These are phyloP conservation scores for Conticribra guillardii DNA, from an alignment of 108 stramenopile genomes.

Conservation along the genomic window DNA sequence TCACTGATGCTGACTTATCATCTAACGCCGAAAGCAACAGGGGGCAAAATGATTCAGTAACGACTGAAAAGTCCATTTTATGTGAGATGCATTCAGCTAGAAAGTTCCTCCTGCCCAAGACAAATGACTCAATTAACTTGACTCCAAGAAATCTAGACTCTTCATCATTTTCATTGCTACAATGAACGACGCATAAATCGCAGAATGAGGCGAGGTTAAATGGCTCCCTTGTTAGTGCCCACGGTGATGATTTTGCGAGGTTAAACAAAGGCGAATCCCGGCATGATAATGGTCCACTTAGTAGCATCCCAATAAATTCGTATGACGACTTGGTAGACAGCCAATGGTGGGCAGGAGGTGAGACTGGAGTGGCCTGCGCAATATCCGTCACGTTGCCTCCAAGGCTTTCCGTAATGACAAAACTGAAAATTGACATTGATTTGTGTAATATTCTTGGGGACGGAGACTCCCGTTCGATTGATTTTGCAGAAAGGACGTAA, in stretches of 20 bases:
- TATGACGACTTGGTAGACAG: constrained; percentile 35
- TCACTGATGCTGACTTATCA: constrained; percentile 28
- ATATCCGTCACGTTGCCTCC: constrained; percentile 1
- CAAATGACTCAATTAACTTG: constrained; percentile 42
- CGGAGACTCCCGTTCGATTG: background rate
- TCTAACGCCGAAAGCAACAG: constrained; percentile 27
- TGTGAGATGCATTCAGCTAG: constrained; percentile 13
- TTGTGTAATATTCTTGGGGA: background rate
- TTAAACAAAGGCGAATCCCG: no score
- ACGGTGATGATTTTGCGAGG: constrained; percentile 34
- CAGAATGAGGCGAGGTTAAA: constrained; percentile 53
- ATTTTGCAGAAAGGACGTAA: constrained; percentile 25
- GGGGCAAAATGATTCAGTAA: constrained; percentile 36
- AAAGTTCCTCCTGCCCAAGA: constrained; percentile 30
- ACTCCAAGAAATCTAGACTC: constrained; percentile 23
- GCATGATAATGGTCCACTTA: no score
- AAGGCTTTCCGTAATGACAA: constrained; percentile 26
- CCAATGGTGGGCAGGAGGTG: constrained; percentile 36
- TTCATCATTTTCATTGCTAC: constrained; percentile 11
- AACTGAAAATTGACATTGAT: constrained; percentile 19
- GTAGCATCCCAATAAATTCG: constrained; percentile 42
- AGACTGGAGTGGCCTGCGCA: background rate
- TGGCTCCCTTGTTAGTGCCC: constrained; percentile 40
- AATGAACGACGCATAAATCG: constrained; percentile 32
- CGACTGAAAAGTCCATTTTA: constrained; percentile 23